These are phyloP conservation scores for Rosa chinensis DNA, from an alignment of 306 rosid species.

Conservation along the genomic window DNA sequence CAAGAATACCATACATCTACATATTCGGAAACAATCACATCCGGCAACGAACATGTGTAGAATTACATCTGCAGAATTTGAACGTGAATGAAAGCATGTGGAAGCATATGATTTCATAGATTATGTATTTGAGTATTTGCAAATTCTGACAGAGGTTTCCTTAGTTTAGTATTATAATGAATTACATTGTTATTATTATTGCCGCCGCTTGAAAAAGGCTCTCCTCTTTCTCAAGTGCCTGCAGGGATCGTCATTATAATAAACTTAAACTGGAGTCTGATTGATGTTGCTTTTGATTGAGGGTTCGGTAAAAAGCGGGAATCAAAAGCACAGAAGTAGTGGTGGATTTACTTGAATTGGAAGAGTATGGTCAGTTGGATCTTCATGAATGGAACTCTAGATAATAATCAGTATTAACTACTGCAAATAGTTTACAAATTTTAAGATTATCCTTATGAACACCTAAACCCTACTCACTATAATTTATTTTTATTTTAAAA, in stretches of 20 bases:
- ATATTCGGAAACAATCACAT: neutral
- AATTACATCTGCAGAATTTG: neutral
- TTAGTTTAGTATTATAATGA: slow-evolving; percentile 1
- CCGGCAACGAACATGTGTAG: neutral
- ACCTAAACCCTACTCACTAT: neutral
- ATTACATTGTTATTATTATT: neutral
- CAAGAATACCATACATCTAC: neutral
- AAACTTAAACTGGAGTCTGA: neutral
- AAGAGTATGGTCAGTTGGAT: slow-evolving; percentile 7
- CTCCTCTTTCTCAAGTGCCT: slow-evolving; percentile 6
- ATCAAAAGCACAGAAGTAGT: neutral
- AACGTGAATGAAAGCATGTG: neutral
- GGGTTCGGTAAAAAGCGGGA: slow-evolving; percentile 16
- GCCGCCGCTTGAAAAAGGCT: slow-evolving; percentile 8
- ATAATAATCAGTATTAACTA: neutral
- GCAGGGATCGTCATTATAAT: neutral
- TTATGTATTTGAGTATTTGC: neutral
- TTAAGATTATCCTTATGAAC: neutral
- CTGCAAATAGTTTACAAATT: neutral
- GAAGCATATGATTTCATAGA: neutral
- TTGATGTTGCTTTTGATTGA: neutral
- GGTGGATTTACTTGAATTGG: slow-evolving; percentile 22
- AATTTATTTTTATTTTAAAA: neutral
- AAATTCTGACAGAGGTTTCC: neutral
- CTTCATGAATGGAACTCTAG: neutral